Percentiles rank a stretch among this genome's conserved stretches.
Conservation (phyloP, 345 rosid species). For the Abelmoschus esculentus region DNA sequence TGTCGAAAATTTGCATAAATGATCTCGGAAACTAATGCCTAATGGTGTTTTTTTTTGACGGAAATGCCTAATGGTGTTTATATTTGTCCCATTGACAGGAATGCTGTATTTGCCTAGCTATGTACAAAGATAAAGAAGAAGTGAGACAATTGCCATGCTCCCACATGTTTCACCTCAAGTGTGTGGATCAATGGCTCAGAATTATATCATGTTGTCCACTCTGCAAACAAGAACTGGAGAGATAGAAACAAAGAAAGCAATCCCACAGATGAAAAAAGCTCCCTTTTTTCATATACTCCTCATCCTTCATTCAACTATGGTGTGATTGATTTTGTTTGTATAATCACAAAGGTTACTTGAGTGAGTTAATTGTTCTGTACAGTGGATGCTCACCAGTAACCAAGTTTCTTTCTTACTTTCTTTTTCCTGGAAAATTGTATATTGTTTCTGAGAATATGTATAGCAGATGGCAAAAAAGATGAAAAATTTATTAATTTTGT, state of each 20-base stretch:
- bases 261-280: neutral
- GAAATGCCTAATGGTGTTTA: too few species aligned
- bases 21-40: neutral
- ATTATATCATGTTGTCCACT: slow-evolving; percentile 95
- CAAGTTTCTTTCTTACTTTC: neutral
- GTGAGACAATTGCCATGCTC: slow-evolving; percentile 83
- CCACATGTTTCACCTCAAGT: slow-evolving; percentile 78
- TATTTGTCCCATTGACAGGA: slow-evolving; percentile 37
- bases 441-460: slow-evolving; percentile 6
- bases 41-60: too few species aligned
- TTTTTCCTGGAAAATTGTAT: neutral
- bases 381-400: slow-evolving; percentile 32
- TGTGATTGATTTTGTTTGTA: slow-evolving; percentile 20
- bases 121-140: slow-evolving; percentile 84
- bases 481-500: neutral
- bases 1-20: too few species aligned
- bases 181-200: slow-evolving; percentile 97
- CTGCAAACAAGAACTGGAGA: slow-evolving; percentile 76
- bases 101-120: slow-evolving; percentile 63
- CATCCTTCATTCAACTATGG: neutral
- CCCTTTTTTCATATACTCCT: neutral
- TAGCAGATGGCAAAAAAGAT: neutral
- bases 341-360: slow-evolving; percentile 28
- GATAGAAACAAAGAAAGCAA: slow-evolving; percentile 25
- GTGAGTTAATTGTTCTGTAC: slow-evolving; percentile 32